Base-by-base conservation (phyloP, 2,329 filamentous ascomycete species). In the Fusarium anguioides region DNA sequence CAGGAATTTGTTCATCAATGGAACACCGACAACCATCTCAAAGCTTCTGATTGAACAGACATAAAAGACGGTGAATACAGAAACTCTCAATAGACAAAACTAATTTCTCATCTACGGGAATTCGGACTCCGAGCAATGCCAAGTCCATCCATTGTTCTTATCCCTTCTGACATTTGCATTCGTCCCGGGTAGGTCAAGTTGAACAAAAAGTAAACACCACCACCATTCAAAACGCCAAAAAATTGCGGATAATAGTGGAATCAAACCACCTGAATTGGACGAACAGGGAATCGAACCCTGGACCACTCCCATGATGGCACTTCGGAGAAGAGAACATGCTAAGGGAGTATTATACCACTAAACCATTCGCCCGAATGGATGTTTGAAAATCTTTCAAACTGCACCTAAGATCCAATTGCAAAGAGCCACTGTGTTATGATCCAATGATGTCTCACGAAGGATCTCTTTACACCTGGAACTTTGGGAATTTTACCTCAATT, bases 321-420 rank as follows among this genome's bases (percentile, higher is more conserved):
- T 10, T 21, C 14, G 0, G 21, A 2, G 8, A 18, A 2, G 8
- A 18, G 23, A 66, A 33, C 36, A 45, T 67, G 63, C 63, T 67
- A 66, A 66, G 63, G 63, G 63, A 66, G 63, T 66, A 66, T 66
- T 67, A 66, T 67, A 67, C 64, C 64, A 67, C 64, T 66, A 66
- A 66, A 66, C 63, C 63, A 66, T 66, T 66, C 63, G 63, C 62
- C 62, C 63, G 54, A 46, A 50, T 40, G 31, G 31, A 66, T 66
- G 8, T 0, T n/a, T 17, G 8, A 17, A 4, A 4, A 3, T 40
- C 2, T 3, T 17, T 14, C 20, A 18, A 42, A 9, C 11, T 6
- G 1, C 2, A 0, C 10, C 3, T 29, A 29, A 2, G 18, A 9
- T 1, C 24, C 7, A 14, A 17, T 33, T 8, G 15, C 29, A 14